Base-by-base conservation (phyloP, 345 rosid genomes). In the Streptanthus diversifolius region DNA sequence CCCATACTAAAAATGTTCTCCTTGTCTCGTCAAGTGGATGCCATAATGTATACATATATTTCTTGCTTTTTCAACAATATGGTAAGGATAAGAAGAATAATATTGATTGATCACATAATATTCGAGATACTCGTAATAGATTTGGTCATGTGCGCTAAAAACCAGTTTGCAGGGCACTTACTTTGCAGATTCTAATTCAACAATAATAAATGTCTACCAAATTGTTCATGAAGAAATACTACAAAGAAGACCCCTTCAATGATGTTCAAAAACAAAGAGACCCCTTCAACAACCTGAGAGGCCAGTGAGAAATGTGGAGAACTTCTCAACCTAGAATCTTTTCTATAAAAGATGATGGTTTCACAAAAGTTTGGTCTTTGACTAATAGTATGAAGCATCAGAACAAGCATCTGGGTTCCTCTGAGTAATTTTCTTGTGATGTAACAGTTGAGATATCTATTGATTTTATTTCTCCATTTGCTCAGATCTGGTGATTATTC, bases 21-120 rank as follows among this genome's bases (percentile, higher is more conserved):
- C 24, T 74, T 66, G 72, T 74, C 72, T 19, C 52, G 14, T 66
- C 77, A 56, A 74, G 51, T 65, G 51, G 66, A 73, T 53, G 63
- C 24, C 33, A 61, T 49, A 49, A 18, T 21, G 39, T 49, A n/a
- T 48, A 9, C 32, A 44, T 18, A n/a, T 5, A 22, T 14, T 3
- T 58, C 9, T 57, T 58, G 22, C 24, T 56, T 56, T 69, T 56
- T 21, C 12, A 44, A 43, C 30, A 6, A n/a, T 11, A 45, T 15
- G 35, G 25, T 62, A 25, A 63, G 7, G 54, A 44, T 63, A 29
- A 44, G 15, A 30, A 29, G 35, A n/a, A 10, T 15, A 21, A 25
- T 22, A 30, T 13, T 4, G 15, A 54, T 40, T 19, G 72, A 43
- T 44, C 17, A 44, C 24, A 49, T 49, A 37, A 18, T 49, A 71